Evolutionary conservation across 495 filamentous ascomycete species (phyloP).

Genomic region (Aspergillus baeticus): DNA sequence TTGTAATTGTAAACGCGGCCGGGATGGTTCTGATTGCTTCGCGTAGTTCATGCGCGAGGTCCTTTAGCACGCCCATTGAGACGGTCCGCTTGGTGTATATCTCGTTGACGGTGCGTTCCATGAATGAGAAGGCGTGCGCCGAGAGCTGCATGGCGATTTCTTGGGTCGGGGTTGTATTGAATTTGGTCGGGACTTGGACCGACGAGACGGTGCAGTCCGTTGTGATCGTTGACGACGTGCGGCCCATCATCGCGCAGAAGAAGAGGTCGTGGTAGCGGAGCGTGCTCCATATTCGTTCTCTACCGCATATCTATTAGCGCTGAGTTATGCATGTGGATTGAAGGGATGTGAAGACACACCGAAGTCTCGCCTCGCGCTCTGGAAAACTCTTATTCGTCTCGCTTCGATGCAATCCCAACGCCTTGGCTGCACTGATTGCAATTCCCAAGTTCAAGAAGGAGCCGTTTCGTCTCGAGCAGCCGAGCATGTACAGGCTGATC

Average conservation of each 20-base stretch:
- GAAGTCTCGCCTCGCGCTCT: neutral
- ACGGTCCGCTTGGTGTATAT: conserved; percentile 1
- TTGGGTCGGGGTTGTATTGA: neutral
- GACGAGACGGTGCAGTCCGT: neutral
- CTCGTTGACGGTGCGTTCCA: conserved; percentile 1
- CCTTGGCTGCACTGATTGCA: neutral
- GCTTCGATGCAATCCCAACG: neutral
- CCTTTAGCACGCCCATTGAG: neutral
- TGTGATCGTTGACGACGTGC: neutral
- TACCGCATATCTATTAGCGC: neutral
- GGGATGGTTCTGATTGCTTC: neutral
- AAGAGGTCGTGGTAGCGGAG: neutral
- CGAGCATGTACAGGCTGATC: conserved; percentile 2
- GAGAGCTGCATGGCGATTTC: neutral
- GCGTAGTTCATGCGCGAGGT: neutral
- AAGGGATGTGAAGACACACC: too few relatives aligned
- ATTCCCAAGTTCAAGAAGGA: neutral
- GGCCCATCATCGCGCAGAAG: conserved; percentile 4
- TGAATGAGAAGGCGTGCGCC: conserved; percentile 1
- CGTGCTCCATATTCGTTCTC: neutral
- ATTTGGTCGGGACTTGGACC: too few relatives aligned
- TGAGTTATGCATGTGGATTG: too few relatives aligned
- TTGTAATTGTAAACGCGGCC: too few relatives aligned
- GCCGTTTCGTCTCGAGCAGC: neutral
- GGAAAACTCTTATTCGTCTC: neutral